phyloP scores from a whole-genome alignment of 805 yeast genomes.

The Metschnikowia matae region DNA sequence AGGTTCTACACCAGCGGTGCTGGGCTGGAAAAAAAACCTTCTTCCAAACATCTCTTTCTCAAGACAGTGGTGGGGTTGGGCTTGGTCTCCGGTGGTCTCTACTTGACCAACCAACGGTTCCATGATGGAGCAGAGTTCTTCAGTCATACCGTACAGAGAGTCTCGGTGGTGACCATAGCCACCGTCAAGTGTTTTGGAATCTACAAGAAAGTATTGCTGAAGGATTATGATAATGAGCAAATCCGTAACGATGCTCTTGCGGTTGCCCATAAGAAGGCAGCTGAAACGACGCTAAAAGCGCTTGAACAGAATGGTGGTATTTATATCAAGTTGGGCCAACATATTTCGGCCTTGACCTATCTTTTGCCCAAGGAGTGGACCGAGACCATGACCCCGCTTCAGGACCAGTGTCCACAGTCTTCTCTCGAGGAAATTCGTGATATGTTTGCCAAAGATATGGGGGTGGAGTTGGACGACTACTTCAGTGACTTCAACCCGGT shows the following conservation, averaged over 20 bases:
- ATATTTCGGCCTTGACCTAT: conserved; percentile 87
- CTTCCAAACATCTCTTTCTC: not conserved
- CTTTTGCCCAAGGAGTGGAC: conserved; percentile 94
- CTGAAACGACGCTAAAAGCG: conserved; percentile 72
- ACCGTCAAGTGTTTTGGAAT: conserved; percentile 67
- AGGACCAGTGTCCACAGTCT: conserved; percentile 84
- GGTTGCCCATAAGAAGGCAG: conserved; percentile 71
- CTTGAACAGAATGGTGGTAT: conserved; percentile 86
- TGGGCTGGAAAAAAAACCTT: not conserved
- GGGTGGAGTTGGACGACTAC: conserved; percentile 52
- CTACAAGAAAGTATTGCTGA: conserved; percentile 56
- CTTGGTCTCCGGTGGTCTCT: conserved; percentile 22
- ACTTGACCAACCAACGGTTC: conserved; percentile 35
- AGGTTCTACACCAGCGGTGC: not conserved
- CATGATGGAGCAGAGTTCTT: conserved; percentile 33
- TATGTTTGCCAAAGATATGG: conserved; percentile 69
- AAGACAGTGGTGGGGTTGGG: not conserved
- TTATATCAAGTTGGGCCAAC: conserved; percentile 93
- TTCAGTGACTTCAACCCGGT: conserved; percentile 61
- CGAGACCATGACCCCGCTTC: conserved; percentile 85
- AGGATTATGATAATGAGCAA: conserved; percentile 32
- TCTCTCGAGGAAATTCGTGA: conserved; percentile 61
- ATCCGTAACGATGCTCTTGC: conserved; percentile 53
- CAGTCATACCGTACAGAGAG: conserved; percentile 42
- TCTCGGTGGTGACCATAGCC: conserved; percentile 63